Conservation (phyloP, 106 monocot species). For the Dioscorea dumetorum region DNA sequence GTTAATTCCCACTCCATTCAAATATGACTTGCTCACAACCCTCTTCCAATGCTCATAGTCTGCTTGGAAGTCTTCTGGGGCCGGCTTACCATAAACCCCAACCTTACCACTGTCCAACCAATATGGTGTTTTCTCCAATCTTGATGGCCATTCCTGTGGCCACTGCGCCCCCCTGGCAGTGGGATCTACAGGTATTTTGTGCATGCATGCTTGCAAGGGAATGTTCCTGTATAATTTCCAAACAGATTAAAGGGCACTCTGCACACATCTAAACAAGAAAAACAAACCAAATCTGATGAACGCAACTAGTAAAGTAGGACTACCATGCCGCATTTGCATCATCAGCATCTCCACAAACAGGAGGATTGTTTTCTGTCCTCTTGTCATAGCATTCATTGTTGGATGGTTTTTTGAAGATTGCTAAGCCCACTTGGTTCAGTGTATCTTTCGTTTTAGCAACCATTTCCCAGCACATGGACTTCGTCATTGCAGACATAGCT, state of each 20-base stretch:
- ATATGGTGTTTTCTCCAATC: conserved; percentile 39
- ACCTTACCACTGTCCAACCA: conserved; percentile 41
- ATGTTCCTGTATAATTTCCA: conserved; percentile 36
- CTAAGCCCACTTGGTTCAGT: conserved; percentile 55
- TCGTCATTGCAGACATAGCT: conserved; percentile 74
- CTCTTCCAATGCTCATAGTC: conserved; percentile 56
- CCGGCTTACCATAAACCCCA: conserved; percentile 66
- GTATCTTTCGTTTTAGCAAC: conserved; percentile 60
- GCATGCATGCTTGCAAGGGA: conserved; percentile 59
- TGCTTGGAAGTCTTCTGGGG: conserved; percentile 46
- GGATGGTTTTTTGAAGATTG: conserved; percentile 70
- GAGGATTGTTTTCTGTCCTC: conserved; percentile 47
- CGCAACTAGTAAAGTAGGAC: not conserved
- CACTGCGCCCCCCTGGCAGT: conserved; percentile 38
- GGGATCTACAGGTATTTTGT: conserved; percentile 37
- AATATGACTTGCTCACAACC: conserved; percentile 47
- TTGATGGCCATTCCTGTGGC: conserved; percentile 56
- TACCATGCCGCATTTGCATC: conserved; percentile 88
- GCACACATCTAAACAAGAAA: not conserved
- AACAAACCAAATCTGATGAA: not conserved
- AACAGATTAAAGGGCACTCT: not conserved
- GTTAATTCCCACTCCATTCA: conserved; percentile 47
- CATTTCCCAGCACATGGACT: conserved; percentile 85
- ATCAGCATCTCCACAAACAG: conserved; percentile 67
- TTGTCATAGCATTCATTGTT: conserved; percentile 74